Evolutionary conservation across 352 stramenopile genomes (phyloP), one percentile per base, ranked within the genome.

Genomic region (Phytophthora tentaculata): DNA sequence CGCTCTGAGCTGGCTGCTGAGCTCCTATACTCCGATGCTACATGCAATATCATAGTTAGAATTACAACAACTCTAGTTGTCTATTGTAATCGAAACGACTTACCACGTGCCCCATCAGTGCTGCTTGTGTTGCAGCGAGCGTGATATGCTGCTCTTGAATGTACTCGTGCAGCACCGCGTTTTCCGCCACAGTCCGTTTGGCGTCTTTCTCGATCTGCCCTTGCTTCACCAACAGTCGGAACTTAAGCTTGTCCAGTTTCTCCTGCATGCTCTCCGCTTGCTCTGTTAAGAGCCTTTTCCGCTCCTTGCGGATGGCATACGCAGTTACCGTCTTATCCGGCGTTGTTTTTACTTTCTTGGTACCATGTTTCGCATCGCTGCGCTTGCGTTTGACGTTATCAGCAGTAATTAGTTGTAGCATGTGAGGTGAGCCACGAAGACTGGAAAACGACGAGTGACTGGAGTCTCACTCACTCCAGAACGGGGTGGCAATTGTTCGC

Each of bases 181-280:
- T 77, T 8, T 16, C 39, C 10, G 41, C 47, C 4, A 48, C 43
- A 2, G 37, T 24, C 14, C 55, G 66, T 12, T 69, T 61, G 8
- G 16, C 14, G 5, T 22, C 5, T 23, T 48, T 20, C 61, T 64
- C 14, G 70, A 67, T 47, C 64, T 74, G 56, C 6, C 70, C 70
- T 13, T 74, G 45, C 45, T 71, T 29, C 17, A 77, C 65, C 24
- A 77, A 47, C 55, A 73, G 60, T 5, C 61, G 56, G 19, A 71
- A 77, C 54, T 84, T 75, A 57, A 84, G 71, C 14, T 72, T 54
- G 20, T 73, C 58, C 35, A 81, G 71, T 16, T 78, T 56, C 20
- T 67, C 53, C 52, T 84, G 70, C 48, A 81, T 50, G 9, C 26
- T 49, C 45, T 60, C 61, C n/a, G 74, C 61, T 45, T 81, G 61